A percentile compares a stretch with the other conserved stretches of the same genome.
These are phyloP conservation scores for Gossypium schwendimanii DNA, from an alignment of 441 rosid genomes.

Conservation along the genomic window DNA sequence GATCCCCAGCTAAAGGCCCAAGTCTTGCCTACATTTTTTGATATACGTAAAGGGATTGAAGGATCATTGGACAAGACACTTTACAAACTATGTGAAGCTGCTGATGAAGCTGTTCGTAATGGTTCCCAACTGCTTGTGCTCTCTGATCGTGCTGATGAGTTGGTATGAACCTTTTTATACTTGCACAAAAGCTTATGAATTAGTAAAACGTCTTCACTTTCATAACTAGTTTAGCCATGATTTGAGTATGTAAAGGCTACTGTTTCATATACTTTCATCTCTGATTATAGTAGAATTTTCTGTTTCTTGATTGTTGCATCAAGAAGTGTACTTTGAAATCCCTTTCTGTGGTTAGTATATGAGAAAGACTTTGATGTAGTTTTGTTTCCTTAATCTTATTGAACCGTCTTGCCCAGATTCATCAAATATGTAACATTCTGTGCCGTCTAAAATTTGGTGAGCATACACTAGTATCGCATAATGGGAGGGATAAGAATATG, in stretches of 20 bases:
- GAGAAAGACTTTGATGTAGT: not conserved
- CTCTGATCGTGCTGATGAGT: slow-evolving; percentile 71
- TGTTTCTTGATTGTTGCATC: not conserved
- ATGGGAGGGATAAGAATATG: not conserved
- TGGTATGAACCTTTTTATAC: slow-evolving; percentile 36
- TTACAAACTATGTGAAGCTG: slow-evolving; percentile 76
- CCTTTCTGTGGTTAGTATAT: not conserved
- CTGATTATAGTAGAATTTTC: not conserved
- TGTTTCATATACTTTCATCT: not conserved
- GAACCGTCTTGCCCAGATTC: not conserved
- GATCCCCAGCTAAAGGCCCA: slow-evolving; percentile 63
- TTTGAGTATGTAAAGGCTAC: slow-evolving; percentile 2
- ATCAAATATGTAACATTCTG: not conserved
- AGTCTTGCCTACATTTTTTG: slow-evolving; percentile 70
- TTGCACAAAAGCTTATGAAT: not conserved
- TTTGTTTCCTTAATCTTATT: slow-evolving; percentile 4
- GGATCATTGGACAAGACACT: slow-evolving; percentile 77
- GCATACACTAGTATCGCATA: not conserved
- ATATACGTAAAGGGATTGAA: slow-evolving; percentile 85
- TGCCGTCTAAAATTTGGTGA: not conserved
- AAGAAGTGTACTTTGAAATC: not conserved
- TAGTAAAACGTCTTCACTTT: not conserved
- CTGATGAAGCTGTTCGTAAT: slow-evolving; percentile 96
- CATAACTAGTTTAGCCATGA: not conserved
- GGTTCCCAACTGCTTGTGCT: slow-evolving; percentile 94